A percentile compares a stretch with the other conserved stretches of the same genome.
Conservation (phyloP, 176 grass and related monocot species). For the Cocos nucifera region DNA sequence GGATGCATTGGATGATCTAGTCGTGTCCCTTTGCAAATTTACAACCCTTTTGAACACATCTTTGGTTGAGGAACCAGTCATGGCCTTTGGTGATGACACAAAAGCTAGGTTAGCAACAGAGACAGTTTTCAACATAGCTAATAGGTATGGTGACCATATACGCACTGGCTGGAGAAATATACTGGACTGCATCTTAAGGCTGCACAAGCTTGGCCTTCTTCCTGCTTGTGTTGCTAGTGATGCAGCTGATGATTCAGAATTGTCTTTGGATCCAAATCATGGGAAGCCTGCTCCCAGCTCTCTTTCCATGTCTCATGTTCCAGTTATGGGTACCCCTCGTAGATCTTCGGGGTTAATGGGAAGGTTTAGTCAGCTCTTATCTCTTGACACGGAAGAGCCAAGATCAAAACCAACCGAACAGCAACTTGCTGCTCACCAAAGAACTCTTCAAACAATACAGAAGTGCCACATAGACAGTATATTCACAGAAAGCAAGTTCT, state of each 20-base stretch:
- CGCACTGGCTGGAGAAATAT: slow-evolving; percentile 95
- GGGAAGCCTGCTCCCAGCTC: slow-evolving; percentile 63
- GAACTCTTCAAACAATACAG: slow-evolving; percentile 91
- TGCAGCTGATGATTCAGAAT: slow-evolving; percentile 77
- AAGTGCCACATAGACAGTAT: slow-evolving; percentile 92
- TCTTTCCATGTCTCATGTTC: slow-evolving; percentile 72
- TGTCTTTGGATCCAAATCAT: slow-evolving; percentile 60
- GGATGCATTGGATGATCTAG: slow-evolving; percentile 93
- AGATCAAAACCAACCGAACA: slow-evolving; percentile 92
- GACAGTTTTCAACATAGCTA: slow-evolving; percentile 88
- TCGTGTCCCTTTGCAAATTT: slow-evolving; percentile 94
- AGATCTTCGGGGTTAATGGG: slow-evolving; percentile 98
- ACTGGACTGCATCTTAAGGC: slow-evolving; percentile 90
- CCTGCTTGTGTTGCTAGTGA: slow-evolving; percentile 89
- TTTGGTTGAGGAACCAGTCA: slow-evolving; percentile 94
- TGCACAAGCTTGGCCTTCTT: slow-evolving; percentile 93
- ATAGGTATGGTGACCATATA: slow-evolving; percentile 83
- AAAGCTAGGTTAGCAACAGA: slow-evolving; percentile 95
- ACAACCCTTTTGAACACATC: slow-evolving; percentile 93
- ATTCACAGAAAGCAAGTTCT: slow-evolving; percentile 91
- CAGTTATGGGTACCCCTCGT: slow-evolving; percentile 71
- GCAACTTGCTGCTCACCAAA: slow-evolving; percentile 92
- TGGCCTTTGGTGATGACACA: slow-evolving; percentile 90
- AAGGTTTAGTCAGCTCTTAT: slow-evolving; percentile 93
- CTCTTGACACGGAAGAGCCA: slow-evolving; percentile 94